Evolutionary conservation across 331 rosid species (phyloP).

Genomic region (Ulmus americana): DNA sequence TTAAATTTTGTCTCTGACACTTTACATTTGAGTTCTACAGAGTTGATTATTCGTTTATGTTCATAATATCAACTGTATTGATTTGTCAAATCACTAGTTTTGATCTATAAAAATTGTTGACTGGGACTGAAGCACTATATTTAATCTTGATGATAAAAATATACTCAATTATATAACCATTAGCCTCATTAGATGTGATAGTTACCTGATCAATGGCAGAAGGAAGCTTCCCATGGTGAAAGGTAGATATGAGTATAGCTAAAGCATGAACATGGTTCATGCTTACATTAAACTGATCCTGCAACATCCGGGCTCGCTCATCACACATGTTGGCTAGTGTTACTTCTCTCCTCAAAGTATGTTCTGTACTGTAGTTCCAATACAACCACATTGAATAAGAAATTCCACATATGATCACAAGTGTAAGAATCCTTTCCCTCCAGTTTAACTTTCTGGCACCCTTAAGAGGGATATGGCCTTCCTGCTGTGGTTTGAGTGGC

Average conservation of each 20-base stretch:
- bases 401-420: conserved; percentile 51
- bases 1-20: no score
- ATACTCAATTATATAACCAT: background rate
- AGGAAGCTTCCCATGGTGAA: conserved; percentile 84
- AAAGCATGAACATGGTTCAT: conserved; percentile 91
- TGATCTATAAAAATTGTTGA: no score
- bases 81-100: no score
- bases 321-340: conserved; percentile 92
- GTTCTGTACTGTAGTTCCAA: conserved; percentile 46
- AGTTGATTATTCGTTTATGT: no score
- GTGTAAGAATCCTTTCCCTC: conserved; percentile 55
- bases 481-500: conserved; percentile 32
- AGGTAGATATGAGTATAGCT: conserved; percentile 89
- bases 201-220: conserved; percentile 89
- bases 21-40: no score
- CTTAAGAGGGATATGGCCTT: conserved; percentile 35
- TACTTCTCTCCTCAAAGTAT: conserved; percentile 54
- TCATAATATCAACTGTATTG: no score
- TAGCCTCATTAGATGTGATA: background rate
- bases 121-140: no score
- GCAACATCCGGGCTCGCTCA: conserved; percentile 94
- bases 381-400: conserved; percentile 51
- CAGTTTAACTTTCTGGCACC: conserved; percentile 49
- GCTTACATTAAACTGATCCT: conserved; percentile 95
- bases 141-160: background rate